Base-by-base conservation (phyloP, 768 basidiomycete genomes). In the Symmetrospora coprosmae region DNA sequence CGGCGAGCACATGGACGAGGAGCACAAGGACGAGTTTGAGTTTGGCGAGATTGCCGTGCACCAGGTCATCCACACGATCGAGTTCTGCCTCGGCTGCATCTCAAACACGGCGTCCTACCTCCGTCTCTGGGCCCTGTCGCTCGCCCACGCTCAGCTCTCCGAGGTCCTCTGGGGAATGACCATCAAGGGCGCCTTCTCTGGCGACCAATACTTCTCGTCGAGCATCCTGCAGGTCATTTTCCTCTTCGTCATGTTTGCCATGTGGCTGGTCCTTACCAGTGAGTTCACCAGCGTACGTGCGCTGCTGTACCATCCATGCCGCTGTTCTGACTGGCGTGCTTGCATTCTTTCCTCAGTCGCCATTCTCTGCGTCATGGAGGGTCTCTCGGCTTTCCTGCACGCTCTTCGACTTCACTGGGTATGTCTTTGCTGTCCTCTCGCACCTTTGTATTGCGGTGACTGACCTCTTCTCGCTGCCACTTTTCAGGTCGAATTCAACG, bases 11-110 rank as follows among this genome's bases (percentile, higher is more conserved):
- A 78, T 75, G 67, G 80, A 80, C 38, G 85, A 85, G 56, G 85
- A 83, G 66, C 82, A 70, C 46, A 19, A 50, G 19, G 82, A 89
- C 75, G 78, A 86, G 47, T 87, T 91, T 71, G 89, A 94, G 69
- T 87, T 96, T 73, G 77, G 89, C 70, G 94, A 99, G 73, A 81
- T 94, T 61, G 81, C 94, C 23, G 86, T 97, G 62, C 92, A 99
- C 74, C 94, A 99, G 73, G 78, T 94, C 64, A 99, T 99, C 69
- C 94, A 97, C 74, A 92, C 90, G 50, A 56, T 99, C 73, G 94
- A 99, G 75, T 99, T 97, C 75, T 99, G 94, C 71, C 81, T 99
- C 33, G 94, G 92, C 6, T 96, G 92, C 73, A 96, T 96, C 69
- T 97, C 92, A 65, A 92, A 96, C 73, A 97, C 92, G 1, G 87